Evolutionary conservation across 2,329 filamentous ascomycete genomes (phyloP), one percentile per base, ranked within the genome.

Genomic region (Myriosclerotinia curreyana): DNA sequence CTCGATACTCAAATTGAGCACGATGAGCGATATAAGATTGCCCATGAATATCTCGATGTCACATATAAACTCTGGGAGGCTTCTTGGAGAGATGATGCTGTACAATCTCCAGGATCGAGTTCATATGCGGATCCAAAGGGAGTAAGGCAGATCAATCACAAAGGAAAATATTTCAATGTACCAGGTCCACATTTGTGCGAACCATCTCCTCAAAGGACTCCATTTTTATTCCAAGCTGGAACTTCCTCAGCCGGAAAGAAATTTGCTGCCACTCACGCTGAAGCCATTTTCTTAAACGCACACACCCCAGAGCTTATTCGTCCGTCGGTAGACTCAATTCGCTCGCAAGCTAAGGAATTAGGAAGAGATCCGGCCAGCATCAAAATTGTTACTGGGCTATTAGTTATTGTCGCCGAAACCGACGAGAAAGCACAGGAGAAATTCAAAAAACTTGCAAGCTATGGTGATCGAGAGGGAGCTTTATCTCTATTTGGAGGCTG

Each of bases 401-500:
- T 85, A 14, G 84, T 87, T 0, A 82, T 91, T 12, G 76, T 91
- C 0, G 88, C 86, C 0, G 77, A 74, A 42, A 91, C 87, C 0
- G 82, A 89, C 67, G 85, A 86, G 64, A 87, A 89, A 71, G 88
- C 89, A 0, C 76, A 80, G 65, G 82, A 80, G 8, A 91, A 90
- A 75, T 83, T 87, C 60, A 76, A 79, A 0, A 84, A 89, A 6
- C 86, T 85, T 66, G 78, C 81, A 12, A 80, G 81, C 63, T 84
- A 89, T 70, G 88, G 86, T 0, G 82, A 82, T 2, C 79, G 82
- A 50, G 88, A 88, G 68, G 89, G 89, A 2, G 88, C 87, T 0
- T 72, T 91, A 64, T 86, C 88, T 1, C 75, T 91, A 22, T 92
- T 91, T 69, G 87, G 87, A 25, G 89, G 89, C 1, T 92, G 88